phyloP scores from a whole-genome alignment of 2,329 filamentous ascomycete species.

The Onygena corvina region DNA sequence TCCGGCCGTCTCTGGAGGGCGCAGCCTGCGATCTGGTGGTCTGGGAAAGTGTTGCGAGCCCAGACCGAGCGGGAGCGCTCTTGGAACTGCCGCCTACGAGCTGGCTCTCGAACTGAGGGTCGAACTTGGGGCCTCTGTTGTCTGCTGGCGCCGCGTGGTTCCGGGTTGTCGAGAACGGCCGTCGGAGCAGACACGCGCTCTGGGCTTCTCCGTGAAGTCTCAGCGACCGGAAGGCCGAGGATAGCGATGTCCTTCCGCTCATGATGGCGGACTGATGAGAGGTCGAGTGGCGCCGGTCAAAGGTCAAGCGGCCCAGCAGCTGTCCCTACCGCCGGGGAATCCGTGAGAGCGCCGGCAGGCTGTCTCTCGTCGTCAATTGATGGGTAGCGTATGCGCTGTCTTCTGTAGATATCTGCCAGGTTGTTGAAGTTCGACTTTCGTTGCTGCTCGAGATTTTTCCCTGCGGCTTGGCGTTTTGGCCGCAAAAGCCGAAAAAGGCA shows the following conservation, averaged over 20 bases:
- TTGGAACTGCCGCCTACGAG: background rate
- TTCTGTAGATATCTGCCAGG: background rate
- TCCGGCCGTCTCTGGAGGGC: background rate
- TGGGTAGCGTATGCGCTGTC: background rate
- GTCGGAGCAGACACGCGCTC: background rate
- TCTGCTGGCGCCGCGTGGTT: background rate
- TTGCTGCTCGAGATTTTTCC: background rate
- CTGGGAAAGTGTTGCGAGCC: background rate
- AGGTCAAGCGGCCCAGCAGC: background rate
- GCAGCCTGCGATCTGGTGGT: constrained; percentile 1
- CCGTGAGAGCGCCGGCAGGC: background rate
- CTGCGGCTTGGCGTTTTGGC: background rate
- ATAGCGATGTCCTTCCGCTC: background rate
- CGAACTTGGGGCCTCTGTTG: background rate
- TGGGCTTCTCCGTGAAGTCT: constrained; percentile 1
- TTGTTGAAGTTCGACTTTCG: background rate
- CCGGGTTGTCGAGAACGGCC: background rate
- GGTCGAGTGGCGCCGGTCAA: background rate
- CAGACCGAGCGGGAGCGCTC: background rate
- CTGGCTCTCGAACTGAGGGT: background rate
- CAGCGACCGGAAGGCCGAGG: background rate
- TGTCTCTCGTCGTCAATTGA: background rate
- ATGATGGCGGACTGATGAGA: background rate
- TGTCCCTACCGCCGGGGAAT: background rate
- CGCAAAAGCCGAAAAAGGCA: constrained; percentile 5